These are phyloP conservation scores for Strobilomyces dryophilus DNA, from an alignment of 768 basidiomycete genomes.

Conservation along the genomic window DNA sequence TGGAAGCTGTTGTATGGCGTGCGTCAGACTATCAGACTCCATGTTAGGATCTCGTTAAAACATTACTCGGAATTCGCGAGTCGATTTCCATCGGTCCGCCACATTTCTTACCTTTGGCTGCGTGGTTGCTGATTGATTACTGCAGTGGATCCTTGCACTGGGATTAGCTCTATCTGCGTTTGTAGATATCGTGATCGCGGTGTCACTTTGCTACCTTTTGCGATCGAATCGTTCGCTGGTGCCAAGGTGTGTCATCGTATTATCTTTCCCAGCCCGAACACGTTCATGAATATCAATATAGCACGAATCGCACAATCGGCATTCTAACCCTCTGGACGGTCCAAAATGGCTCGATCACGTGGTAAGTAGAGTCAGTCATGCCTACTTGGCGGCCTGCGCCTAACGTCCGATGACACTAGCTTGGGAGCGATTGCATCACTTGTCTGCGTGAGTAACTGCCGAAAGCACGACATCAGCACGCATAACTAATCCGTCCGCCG, in stretches of 20 bases:
- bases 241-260: conserved; percentile 27
- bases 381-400: not conserved
- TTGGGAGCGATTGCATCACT: conserved; percentile 13
- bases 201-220: conserved; percentile 40
- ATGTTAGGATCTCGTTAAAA: conserved; percentile 12
- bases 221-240: conserved; percentile 34
- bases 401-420: conserved; percentile 1
- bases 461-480: not conserved
- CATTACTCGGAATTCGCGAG: conserved; percentile 4
- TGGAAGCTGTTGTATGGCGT: not conserved
- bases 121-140: not conserved
- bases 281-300: not conserved
- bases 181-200: conserved; percentile 45
- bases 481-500: not conserved
- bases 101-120: not conserved
- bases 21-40: not conserved
- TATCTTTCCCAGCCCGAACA: not conserved
- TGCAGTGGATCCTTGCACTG: conserved; percentile 43
- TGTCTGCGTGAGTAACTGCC: conserved; percentile 12
- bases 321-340: conserved; percentile 19
- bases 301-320: conserved; percentile 18
- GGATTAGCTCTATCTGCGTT: conserved; percentile 43
- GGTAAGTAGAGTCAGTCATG: conserved; percentile 2
- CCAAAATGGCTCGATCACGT: conserved; percentile 22
- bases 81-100: conserved; percentile 11